These are phyloP conservation scores for Naganishia albida DNA, from an alignment of 1,284 basidiomycete genomes.

Conservation along the genomic window DNA sequence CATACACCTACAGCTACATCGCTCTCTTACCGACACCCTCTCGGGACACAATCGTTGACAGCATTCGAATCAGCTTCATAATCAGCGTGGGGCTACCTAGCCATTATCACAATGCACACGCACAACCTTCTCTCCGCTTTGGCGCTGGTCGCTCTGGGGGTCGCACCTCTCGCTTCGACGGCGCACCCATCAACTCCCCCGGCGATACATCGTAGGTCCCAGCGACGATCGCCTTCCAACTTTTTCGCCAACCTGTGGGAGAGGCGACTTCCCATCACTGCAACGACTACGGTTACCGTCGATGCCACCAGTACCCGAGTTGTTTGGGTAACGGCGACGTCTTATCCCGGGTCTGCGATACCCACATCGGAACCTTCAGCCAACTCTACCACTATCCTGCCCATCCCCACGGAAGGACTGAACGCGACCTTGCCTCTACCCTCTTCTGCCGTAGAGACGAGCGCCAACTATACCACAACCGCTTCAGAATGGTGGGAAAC, in stretches of 20 bases:
- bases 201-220: constrained; percentile 19
- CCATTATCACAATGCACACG: constrained; percentile 1
- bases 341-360: constrained; percentile 4
- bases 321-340: constrained; percentile 44
- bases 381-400: constrained; percentile 33
- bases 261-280: constrained; percentile 47
- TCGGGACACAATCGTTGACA: constrained; percentile 9
- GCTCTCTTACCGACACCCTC: neutral
- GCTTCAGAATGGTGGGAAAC: constrained; percentile 26
- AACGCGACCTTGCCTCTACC: constrained; percentile 36
- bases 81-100: neutral
- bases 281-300: constrained; percentile 49
- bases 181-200: constrained; percentile 10
- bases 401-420: neutral
- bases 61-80: constrained; percentile 9
- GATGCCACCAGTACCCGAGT: constrained; percentile 47
- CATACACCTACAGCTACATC: neutral
- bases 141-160: constrained; percentile 3
- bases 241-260: constrained; percentile 35
- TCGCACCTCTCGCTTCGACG: constrained; percentile 8
- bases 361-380: neutral
- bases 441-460: constrained; percentile 15
- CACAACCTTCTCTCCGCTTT: constrained; percentile 10
- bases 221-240: constrained; percentile 22
- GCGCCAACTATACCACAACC: constrained; percentile 27